Percentiles rank a stretch among this genome's conserved stretches.
Conservation (phyloP, 805 yeast species). For the Wickerhamia fluorescens region DNA sequence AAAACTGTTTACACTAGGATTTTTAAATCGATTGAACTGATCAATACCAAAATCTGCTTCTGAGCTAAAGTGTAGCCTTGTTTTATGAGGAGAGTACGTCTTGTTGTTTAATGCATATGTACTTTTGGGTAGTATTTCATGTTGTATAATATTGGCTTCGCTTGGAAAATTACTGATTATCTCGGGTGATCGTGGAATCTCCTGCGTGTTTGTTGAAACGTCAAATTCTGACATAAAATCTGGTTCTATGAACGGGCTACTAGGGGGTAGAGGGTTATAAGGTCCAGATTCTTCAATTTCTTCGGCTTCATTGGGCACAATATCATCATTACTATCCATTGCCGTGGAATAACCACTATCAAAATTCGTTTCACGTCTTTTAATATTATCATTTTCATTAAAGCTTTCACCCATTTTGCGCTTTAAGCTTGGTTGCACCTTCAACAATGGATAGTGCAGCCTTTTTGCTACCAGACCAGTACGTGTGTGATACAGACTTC, state of each 20-base stretch:
- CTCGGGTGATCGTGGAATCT: constrained; percentile 23
- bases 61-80: constrained; percentile 14
- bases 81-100: constrained; percentile 3
- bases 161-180: constrained; percentile 3
- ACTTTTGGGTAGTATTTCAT: background rate
- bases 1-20: constrained; percentile 17
- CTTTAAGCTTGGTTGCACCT: constrained; percentile 26
- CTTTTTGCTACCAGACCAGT: constrained; percentile 6
- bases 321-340: constrained; percentile 5
- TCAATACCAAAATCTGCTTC: constrained; percentile 48
- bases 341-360: constrained; percentile 14
- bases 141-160: constrained; percentile 5
- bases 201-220: constrained; percentile 14
- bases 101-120: background rate
- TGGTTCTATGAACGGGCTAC: constrained; percentile 34
- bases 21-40: constrained; percentile 34
- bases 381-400: constrained; percentile 34
- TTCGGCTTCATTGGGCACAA: background rate
- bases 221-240: constrained; percentile 25
- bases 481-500: constrained; percentile 38
- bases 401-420: constrained; percentile 38
- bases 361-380: constrained; percentile 22
- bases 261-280: too few species aligned
- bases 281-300: constrained; percentile 1
- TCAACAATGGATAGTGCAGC: constrained; percentile 16